Base-by-base conservation (phyloP, 257 asterid species). In the Solanum medicagineum region DNA sequence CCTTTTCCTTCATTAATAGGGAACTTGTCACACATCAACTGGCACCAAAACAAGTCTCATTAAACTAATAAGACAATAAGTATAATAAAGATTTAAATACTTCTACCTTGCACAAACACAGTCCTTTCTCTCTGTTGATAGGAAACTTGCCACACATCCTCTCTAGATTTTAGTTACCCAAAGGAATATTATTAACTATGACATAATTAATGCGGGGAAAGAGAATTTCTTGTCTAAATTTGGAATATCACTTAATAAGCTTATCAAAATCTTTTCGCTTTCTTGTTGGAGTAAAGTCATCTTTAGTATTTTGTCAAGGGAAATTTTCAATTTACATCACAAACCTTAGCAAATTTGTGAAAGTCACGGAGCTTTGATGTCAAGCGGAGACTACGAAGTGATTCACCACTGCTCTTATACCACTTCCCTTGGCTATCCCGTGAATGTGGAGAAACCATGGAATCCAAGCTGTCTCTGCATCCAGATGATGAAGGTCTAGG, bases 361-460 rank as follows among this genome's bases (percentile, higher is more conserved):
- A 97, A 95, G 90, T 97, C 98, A 10, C 98, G 98, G 69, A 97
- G 95, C 93, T 91, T 97, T 80, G 98, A 85, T 24, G 99, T 94
- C 92, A 97, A 70, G 59, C 99, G 92, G 87, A 94, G 89, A 93
- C 97, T 91, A 86, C 94, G 94, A 44, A 96, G 89, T 75, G 95
- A 92, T 84, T 95, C 99, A 32, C 92, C 91, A 83, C 90, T 90
- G 84, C 97, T 93, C 85, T 86, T 94, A 73, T 83, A 84, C 55
- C 75, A 84, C 91, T 92, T 96, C 85, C 98, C 97, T 54, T 88
- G 95, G 85, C 91, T 86, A 71, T 96, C 99, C 4, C 98, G 95
- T 51, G 94, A 91, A 86, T 87, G 86, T 77, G 98, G 97, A 80
- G 98, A 93, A 85, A 90, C 84, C 70, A 87, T 80, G 53, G 47